Base-by-base conservation (phyloP, 805 yeast species). In the Citeromyces nyonsensis region DNA sequence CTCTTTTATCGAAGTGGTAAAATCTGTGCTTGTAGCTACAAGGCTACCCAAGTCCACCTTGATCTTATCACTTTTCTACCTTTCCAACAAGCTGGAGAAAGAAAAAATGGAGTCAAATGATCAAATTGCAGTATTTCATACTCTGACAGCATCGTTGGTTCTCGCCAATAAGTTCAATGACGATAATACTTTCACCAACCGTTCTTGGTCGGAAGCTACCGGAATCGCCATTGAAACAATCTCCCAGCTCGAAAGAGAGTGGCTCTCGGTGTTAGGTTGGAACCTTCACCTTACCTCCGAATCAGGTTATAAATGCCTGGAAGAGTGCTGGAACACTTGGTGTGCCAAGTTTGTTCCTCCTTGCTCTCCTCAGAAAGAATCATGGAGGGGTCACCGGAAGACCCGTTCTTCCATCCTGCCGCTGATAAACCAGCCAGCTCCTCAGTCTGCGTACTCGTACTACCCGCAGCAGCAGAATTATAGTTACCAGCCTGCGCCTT, bases 191-290 rank as follows among this genome's bases (percentile, higher is more conserved):
- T 88, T 88, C 50, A 84, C 94, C 38, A 88, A 88, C 57, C 76
- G 74, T 47, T 83, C 95, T 6, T 88, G 98, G 98, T 70, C 84
- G 28, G 85, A 84, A 39, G 97, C 96, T n/a, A 81, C 95, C 4
- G 93, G 93, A 12, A 65, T 88, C 39, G 54, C 69, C 5, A 61
- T 82, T 31, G 47, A 47, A 2, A 54, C 65, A 25, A 63, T 88
- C 39, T 84, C 86, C 45, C 45, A 49, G 11, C 57, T 71, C 38
- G 98, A 88, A 58, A 68, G 67, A 34, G 60, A 57, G 29, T 88
- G 59, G 59, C 38, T 54, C 10, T 26, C 30, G 12, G 38, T 35
- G 10, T 43, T 54, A 24, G 42, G 42, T 24, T 54, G 56, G 52
- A 45, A 44, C 31, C 39, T 54, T 26, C 54, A 49, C 35, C 15